These are phyloP conservation scores for Lentithecium fluviatile DNA, from an alignment of 495 filamentous ascomycete species.

Conservation along the genomic window DNA sequence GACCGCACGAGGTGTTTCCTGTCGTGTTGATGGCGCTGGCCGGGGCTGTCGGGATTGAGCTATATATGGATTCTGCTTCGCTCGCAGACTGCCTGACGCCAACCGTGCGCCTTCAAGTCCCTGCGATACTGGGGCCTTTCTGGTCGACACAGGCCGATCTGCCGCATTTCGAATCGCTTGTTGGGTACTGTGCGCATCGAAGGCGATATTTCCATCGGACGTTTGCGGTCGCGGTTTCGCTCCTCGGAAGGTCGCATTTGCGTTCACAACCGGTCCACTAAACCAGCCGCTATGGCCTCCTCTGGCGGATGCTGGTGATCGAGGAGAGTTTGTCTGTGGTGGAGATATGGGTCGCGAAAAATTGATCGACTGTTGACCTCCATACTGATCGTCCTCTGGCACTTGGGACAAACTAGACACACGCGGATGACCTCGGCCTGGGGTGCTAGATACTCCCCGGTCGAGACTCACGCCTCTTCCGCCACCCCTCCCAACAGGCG, in stretches of 20 bases:
- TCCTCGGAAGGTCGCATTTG: slow-evolving; percentile 21
- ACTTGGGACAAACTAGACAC: slow-evolving; percentile 43
- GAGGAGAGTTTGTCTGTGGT: slow-evolving; percentile 43
- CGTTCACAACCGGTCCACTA: slow-evolving; percentile 37
- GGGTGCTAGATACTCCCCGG: slow-evolving; percentile 34
- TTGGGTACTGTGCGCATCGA: slow-evolving; percentile 42
- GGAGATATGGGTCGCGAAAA: slow-evolving; percentile 77
- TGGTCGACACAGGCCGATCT: slow-evolving; percentile 54
- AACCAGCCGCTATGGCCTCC: slow-evolving; percentile 40
- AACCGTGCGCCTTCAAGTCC: slow-evolving; percentile 50
- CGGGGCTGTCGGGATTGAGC: slow-evolving; percentile 42
- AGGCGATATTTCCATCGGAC: slow-evolving; percentile 9
- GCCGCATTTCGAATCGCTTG: slow-evolving; percentile 48
- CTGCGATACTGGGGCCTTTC: slow-evolving; percentile 50
- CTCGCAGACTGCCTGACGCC: slow-evolving; percentile 34
- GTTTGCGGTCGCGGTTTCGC: slow-evolving; percentile 12
- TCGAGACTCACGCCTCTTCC: slow-evolving; percentile 52
- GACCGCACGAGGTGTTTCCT: slow-evolving; percentile 2
- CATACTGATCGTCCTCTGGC: slow-evolving; percentile 54
- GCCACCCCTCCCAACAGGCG: slow-evolving; percentile 44
- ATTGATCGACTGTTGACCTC: slow-evolving; percentile 71
- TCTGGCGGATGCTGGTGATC: slow-evolving; percentile 36
- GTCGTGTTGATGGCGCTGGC: slow-evolving; percentile 5
- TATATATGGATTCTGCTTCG: slow-evolving; percentile 21
- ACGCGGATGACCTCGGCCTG: slow-evolving; percentile 23